phyloP scores from a whole-genome alignment of 139 green algal species.

The Diplosphaera chodatii region DNA sequence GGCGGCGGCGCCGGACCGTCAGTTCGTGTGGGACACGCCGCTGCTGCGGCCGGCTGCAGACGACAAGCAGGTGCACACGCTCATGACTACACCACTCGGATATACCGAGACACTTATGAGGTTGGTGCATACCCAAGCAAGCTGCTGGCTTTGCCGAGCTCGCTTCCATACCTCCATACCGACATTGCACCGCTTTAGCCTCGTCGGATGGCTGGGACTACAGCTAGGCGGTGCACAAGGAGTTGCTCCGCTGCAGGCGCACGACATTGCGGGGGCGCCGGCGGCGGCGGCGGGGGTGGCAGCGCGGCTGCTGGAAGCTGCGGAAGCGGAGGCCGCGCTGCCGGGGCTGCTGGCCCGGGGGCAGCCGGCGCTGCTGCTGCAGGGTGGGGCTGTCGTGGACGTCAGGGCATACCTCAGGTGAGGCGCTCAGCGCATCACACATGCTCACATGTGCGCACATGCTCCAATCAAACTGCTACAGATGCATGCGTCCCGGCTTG shows the following conservation, averaged over 20 bases:
- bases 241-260: slow-evolving; percentile 23
- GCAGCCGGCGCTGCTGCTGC: slow-evolving; percentile 1
- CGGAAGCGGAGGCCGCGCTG: neutral
- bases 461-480: neutral
- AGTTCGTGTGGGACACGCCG: slow-evolving; percentile 37
- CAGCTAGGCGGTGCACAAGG: too few species aligned
- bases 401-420: neutral
- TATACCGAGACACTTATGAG: too few species aligned
- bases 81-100: too few species aligned
- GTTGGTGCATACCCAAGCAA: too few species aligned
- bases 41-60: slow-evolving; percentile 38
- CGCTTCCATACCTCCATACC: too few species aligned
- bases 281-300: neutral
- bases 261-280: slow-evolving; percentile 26
- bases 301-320: neutral
- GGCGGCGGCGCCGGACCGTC: slow-evolving; percentile 2
- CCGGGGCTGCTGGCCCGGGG: neutral
- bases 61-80: slow-evolving; percentile 7
- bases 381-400: slow-evolving; percentile 1
- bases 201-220: too few species aligned
- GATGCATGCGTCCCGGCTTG: too few species aligned
- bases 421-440: neutral
- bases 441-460: neutral
- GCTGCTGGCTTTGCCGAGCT: too few species aligned
- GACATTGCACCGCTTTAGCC: too few species aligned